Percentiles rank a stretch among this genome's conserved stretches.
phyloP scores from a whole-genome alignment of 139 green algal genomes.

The Chlamydomonas sphaeroides region DNA sequence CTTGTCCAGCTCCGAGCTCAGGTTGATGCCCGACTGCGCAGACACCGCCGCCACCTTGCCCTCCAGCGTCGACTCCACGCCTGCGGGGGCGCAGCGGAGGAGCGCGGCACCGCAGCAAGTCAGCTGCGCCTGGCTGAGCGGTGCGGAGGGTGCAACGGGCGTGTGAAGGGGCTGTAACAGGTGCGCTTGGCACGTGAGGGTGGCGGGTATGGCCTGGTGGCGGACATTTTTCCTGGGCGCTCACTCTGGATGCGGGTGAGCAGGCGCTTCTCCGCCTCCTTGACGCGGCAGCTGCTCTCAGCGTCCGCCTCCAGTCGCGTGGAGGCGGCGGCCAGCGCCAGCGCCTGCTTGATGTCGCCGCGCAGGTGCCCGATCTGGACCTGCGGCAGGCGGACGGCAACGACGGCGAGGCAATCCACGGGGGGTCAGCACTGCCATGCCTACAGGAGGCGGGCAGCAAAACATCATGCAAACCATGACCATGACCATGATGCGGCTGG shows the following conservation, averaged over 20 bases:
- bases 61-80: conserved; percentile 48
- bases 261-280: conserved; percentile 52
- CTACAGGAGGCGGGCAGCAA: no score
- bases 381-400: background rate
- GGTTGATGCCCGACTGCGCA: background rate
- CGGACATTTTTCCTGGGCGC: background rate
- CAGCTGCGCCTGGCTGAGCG: no score
- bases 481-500: no score
- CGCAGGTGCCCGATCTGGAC: conserved; percentile 31
- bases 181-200: no score
- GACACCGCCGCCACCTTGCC: conserved; percentile 23
- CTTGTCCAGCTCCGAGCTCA: conserved; percentile 56
- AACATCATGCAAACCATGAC: no score
- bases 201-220: no score
- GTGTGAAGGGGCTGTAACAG: no score
- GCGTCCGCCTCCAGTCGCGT: conserved; percentile 45
- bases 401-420: no score
- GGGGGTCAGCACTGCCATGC: no score
- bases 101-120: no score
- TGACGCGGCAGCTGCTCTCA: conserved; percentile 34
- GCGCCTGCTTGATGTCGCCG: conserved; percentile 48
- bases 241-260: conserved; percentile 42
- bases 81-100: no score
- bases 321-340: conserved; percentile 30
- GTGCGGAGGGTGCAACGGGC: no score